These are phyloP conservation scores for Vickermania spadyakhi DNA, from an alignment of 208 protist species.

Conservation along the genomic window DNA sequence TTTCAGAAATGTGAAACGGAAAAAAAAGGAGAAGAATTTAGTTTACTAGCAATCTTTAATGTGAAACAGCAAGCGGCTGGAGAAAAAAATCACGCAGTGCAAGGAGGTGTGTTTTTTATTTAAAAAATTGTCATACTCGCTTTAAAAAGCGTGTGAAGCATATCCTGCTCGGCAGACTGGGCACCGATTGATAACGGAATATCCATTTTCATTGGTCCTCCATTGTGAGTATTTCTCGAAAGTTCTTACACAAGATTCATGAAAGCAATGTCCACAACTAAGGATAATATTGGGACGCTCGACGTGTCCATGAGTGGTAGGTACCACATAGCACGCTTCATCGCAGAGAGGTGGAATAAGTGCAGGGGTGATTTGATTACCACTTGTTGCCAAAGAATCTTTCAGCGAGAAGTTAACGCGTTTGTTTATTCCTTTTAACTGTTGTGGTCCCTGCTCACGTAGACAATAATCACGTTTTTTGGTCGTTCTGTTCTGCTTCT, in stretches of 20 bases:
- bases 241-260: constrained; percentile 50
- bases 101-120: too few relatives aligned
- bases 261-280: constrained; percentile 81
- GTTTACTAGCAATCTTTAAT: too few relatives aligned
- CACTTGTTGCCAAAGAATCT: neutral
- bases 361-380: too few relatives aligned
- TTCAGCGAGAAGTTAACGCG: neutral
- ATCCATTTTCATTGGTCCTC: constrained; percentile 14
- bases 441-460: too few relatives aligned
- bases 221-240: constrained; percentile 70
- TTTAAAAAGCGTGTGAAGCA: constrained; percentile 54
- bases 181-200: constrained; percentile 22
- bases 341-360: too few relatives aligned
- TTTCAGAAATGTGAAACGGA: constrained; percentile 2
- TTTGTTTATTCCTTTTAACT: neutral
- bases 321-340: neutral
- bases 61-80: too few relatives aligned
- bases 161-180: constrained; percentile 77
- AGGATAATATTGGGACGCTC: constrained; percentile 26
- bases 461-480: neutral
- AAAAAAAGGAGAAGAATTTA: constrained; percentile 7
- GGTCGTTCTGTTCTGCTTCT: constrained; percentile 1
- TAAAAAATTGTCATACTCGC: neutral
- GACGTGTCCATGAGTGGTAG: neutral
- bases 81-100: too few relatives aligned